phyloP scores from a whole-genome alignment of 345 rosid species.

The Lenwebbia sp. region DNA sequence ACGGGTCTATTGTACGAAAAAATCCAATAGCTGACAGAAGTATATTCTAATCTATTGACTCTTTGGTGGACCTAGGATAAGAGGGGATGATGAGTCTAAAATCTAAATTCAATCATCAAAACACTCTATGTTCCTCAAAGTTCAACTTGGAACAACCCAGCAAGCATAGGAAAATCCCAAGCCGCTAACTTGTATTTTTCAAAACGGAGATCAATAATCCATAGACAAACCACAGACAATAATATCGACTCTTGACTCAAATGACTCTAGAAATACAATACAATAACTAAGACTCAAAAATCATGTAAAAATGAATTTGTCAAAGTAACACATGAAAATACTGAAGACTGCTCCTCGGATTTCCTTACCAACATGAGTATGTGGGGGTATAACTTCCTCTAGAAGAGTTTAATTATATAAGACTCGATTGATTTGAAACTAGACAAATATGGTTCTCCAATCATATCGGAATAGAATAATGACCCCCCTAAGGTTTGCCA shows the following conservation, averaged over 20 bases:
- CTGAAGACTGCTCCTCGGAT: background rate
- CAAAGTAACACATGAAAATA: background rate
- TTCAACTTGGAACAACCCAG: background rate
- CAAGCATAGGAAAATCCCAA: background rate
- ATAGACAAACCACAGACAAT: background rate
- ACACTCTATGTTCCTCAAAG: background rate
- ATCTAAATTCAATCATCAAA: background rate
- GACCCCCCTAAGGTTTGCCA: background rate
- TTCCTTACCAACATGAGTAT: background rate
- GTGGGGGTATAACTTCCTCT: background rate
- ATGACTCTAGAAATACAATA: background rate
- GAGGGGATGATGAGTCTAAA: background rate
- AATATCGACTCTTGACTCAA: background rate
- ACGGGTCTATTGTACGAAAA: background rate
- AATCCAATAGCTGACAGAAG: background rate
- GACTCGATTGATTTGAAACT: background rate
- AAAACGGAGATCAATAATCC: background rate
- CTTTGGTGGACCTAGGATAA: background rate
- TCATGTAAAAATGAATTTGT: background rate
- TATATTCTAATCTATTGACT: background rate
- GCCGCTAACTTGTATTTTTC: background rate
- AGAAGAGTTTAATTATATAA: background rate
- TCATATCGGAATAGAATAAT: background rate
- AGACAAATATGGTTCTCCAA: background rate
- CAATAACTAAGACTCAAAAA: background rate